Base-by-base conservation (phyloP, 768 basidiomycete genomes). In the Xerocomellus amylosporus region DNA sequence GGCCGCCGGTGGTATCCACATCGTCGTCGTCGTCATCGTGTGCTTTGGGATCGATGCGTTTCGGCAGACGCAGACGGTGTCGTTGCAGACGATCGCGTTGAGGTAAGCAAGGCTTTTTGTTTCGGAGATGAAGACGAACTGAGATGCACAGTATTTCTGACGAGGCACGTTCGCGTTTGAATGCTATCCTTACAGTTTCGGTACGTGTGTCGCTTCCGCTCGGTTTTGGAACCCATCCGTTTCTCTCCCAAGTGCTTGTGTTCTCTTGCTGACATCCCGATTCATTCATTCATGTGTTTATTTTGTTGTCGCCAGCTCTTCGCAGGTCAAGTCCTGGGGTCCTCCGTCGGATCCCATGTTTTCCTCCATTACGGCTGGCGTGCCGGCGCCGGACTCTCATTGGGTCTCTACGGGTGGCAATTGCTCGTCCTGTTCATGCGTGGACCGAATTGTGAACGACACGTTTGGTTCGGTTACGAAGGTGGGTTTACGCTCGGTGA, bases 381-480 rank as follows among this genome's bases (percentile, higher is more conserved):
- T 19, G 62, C 72, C 1, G 73, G 66, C 13, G 63, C 67, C 2
- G 67, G 55, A 1, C 56, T 73, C 17, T 73, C 69, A 0, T 54
- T 78, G 12, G 76, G 67, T 0, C 68, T 74, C 7, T 63, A 70
- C 8, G 73, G 67, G 0, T 70, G 69, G 46, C 70, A 69, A 24
- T 30, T 78, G 2, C 15, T 75, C 8, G 56, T 77, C 0, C 61
- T 78, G 13, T 58, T 75, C 12, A 44, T 64, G 22, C 68, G 77
- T 33, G 77, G 77, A 5, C 77, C 77, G 3, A 56, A 68, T 20
- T 73, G 68, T 31, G 61, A 62, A 43, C 66, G 77, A 22, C 26
- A 57, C 33, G 50, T 64, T 24, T 87, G 86, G 86, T 74, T 86
- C 61, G 85, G 86, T 13, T 85, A 80, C 58, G 75, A 82, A 60